Base-by-base conservation (phyloP, 176 grass and related monocot species). In the Thalia dealbata region DNA sequence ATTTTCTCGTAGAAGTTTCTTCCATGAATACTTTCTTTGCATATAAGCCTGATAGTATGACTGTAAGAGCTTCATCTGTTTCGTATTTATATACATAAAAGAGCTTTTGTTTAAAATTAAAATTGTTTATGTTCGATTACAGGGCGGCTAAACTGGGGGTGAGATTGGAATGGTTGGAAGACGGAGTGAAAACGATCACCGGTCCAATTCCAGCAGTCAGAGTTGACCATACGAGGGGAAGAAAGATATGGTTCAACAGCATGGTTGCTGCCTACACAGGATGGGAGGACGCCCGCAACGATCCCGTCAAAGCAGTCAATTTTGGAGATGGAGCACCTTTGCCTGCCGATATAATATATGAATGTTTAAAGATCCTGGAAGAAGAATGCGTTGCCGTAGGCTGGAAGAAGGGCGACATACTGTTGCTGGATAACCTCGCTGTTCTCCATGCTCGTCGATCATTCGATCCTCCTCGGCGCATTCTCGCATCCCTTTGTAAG, bases 211-310 rank as follows among this genome's bases (percentile, higher is more conserved):
- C 85, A 0, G 90, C 81, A 5, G 67, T 99, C 7, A 91, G 88
- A 61, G 78, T 91, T 71, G 88, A 99, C 15, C 73, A 87, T 81
- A 69, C 28, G 26, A 75, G 90, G 35, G 77, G 72, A 12, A 84
- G 83, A 54, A 95, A 89, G 73, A 87, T 93, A 71, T 99, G 95
- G 95, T 99, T 99, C 64, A 99, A 95, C 74, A 95, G 95, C 85
- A 93, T 93, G 90, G 90, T 99, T 0, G 95, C 90, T 51, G 95
- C 95, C 26, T 93, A 93, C 77, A 99, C 95, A 0, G 90, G 95
- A 14, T 99, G 95, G 95, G 91, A 86, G 60, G 95, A 99, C 10
- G 78, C 81, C 29, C 81, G 87, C 30, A 99, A 99, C 24, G 90
- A 99, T 67, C 90, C 95, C 27, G 84, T 84, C 18, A 93, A 81